Conservation (phyloP, 305 asterid genomes). For the Petunia hybrid region DNA sequence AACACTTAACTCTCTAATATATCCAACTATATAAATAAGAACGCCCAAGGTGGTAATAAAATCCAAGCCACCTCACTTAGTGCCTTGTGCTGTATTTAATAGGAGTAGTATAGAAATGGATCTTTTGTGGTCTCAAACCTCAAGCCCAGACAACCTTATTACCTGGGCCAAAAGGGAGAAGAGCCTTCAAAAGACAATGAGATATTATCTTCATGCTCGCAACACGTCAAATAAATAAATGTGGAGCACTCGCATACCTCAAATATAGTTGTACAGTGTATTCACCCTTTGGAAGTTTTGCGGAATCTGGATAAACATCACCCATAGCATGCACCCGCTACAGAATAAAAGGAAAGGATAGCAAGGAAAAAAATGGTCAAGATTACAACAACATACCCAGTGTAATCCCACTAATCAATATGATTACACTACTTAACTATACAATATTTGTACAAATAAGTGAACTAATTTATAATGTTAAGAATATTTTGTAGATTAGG, state of each 20-base stretch:
- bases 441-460: neutral
- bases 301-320: constrained; percentile 87
- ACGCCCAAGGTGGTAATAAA: neutral
- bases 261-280: constrained; percentile 82
- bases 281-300: constrained; percentile 96
- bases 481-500: too few relatives aligned
- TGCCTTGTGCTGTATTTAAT: neutral
- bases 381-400: neutral
- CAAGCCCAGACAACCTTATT: constrained; percentile 19
- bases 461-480: too few relatives aligned
- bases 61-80: constrained; percentile 23
- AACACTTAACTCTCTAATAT: constrained; percentile 3
- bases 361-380: neutral
- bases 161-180: constrained; percentile 15
- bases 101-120: neutral
- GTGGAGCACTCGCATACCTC: constrained; percentile 50
- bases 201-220: constrained; percentile 4
- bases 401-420: neutral
- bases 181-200: constrained; percentile 1
- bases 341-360: constrained; percentile 42
- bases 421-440: neutral
- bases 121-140: constrained; percentile 6
- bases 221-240: constrained; percentile 10
- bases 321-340: constrained; percentile 93
- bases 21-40: neutral